These are phyloP conservation scores for Lachancea quebecensis DNA, from an alignment of 805 yeast species.

Conservation along the genomic window DNA sequence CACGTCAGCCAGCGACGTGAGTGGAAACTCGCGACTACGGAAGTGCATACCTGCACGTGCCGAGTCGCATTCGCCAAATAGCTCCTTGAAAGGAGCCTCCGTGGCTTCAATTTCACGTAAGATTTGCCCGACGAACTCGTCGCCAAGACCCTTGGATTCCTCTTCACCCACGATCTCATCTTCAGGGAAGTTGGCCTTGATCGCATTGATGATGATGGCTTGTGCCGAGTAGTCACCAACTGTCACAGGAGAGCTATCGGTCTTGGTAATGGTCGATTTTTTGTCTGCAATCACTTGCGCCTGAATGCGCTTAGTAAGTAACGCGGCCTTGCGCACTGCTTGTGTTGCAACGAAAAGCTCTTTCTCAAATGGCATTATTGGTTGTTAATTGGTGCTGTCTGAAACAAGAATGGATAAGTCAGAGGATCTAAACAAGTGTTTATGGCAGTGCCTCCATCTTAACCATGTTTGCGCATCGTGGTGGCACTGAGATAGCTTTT, in stretches of 20 bases:
- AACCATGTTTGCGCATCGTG: too few species aligned
- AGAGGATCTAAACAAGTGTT: too few species aligned
- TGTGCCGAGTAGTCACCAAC: conserved; percentile 96
- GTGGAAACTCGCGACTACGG: conserved; percentile 21
- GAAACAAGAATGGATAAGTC: too few species aligned
- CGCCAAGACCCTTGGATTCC: conserved; percentile 62
- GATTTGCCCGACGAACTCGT: conserved; percentile 44
- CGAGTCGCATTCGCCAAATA: conserved; percentile 12
- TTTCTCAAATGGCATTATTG: conserved; percentile 39
- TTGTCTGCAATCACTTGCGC: conserved; percentile 44
- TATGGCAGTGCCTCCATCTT: too few species aligned
- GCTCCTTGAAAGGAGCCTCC: conserved; percentile 38
- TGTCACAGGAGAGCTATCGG: conserved; percentile 92
- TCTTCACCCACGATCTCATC: conserved; percentile 95
- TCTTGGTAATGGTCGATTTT: conserved; percentile 63
- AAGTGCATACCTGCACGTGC: conserved; percentile 7
- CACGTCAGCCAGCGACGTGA: conserved; percentile 43
- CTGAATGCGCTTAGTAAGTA: conserved; percentile 59
- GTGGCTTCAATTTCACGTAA: conserved; percentile 51
- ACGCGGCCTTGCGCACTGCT: conserved; percentile 85
- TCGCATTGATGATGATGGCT: conserved; percentile 81
- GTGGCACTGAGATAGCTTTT: too few species aligned
- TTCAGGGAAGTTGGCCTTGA: conserved; percentile 67
- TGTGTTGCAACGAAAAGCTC: conserved; percentile 78
- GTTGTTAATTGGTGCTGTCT: background rate